Evolutionary conservation across 2,329 filamentous ascomycete species (phyloP).

Genomic region (Paecilomyces niveus): DNA sequence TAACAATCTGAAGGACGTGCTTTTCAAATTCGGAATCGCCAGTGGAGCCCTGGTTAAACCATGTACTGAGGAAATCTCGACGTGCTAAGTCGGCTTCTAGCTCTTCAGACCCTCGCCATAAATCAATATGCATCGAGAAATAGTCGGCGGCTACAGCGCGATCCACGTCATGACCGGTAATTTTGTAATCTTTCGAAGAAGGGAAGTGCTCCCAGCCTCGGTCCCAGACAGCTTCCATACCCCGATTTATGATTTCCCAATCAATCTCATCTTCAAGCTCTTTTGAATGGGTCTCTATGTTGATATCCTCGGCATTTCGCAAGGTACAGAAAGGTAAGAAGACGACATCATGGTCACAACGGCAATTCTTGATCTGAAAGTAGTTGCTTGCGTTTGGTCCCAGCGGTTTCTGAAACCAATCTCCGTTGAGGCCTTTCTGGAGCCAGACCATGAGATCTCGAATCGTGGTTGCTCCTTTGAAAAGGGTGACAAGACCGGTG

Average conservation of each 20-base stretch:
- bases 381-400: background rate
- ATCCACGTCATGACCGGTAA: background rate
- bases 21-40: slow-evolving; percentile 3
- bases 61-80: background rate
- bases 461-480: background rate
- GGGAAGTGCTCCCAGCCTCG: background rate
- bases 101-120: background rate
- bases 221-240: background rate
- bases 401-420: background rate
- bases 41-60: background rate
- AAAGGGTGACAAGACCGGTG: background rate
- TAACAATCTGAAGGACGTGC: background rate
- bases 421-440: background rate
- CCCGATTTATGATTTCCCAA: background rate
- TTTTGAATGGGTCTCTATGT: background rate
- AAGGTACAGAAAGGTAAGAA: background rate
- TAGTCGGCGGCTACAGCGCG: background rate
- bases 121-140: background rate
- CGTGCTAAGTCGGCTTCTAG: background rate
- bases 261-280: background rate
- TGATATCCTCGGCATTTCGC: background rate
- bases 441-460: background rate
- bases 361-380: background rate
- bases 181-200: background rate
- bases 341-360: background rate